Evolutionary conservation across 2,329 filamentous ascomycete genomes (phyloP), one percentile per base, ranked within the genome.

Genomic region (Escovopsis sp.): DNA sequence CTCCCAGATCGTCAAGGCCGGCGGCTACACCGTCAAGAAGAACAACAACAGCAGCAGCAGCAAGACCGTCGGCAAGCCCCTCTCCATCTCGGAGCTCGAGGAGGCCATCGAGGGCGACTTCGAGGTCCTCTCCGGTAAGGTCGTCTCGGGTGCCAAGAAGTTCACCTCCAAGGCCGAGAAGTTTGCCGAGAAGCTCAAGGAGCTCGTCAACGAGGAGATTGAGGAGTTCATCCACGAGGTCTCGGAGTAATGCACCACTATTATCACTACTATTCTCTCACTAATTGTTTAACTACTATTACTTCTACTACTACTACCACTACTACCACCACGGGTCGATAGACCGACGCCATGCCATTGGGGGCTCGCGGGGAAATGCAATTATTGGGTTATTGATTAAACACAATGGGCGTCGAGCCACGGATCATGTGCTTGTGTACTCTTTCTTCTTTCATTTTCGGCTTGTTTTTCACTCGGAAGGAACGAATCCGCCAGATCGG

Each of bases 1-100:
- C 77, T 75, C 76, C 47, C 71, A 83, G 55, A 94, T 95, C 57
- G 65, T 94, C 49, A 67, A 77, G 54, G 70, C 77, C 54, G 84
- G 85, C 57, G 70, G 76, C 56, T 89, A 88, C 71, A 46, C 36
- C 10, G 45, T 41, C 36, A 72, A 74, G 53, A 32, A 32, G 70
- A 63, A 49, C 66, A 73, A 57, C 55, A 64, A 57, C 15, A 15
- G 15, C 55, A 64, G 23, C 23, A 23, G 23, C 23, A 64, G 12
- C 19, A 38, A 41, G 39, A 39, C 68, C 51, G 61, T 70, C 49
- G 62, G 64, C 36, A 51, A 59, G 33, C 51, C 62, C 26, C 28
- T 32, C 28, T 60, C 64, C 26, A 65, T 84, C 48, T 64, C 79
- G 51, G 70, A 80, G 48, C 65, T 81, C 41, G 73, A 80, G 66